Percentiles rank a stretch among this genome's conserved stretches.
These are phyloP conservation scores for Stagonosporopsis tanaceti DNA, from an alignment of 2,329 filamentous ascomycete genomes.

Conservation along the genomic window DNA sequence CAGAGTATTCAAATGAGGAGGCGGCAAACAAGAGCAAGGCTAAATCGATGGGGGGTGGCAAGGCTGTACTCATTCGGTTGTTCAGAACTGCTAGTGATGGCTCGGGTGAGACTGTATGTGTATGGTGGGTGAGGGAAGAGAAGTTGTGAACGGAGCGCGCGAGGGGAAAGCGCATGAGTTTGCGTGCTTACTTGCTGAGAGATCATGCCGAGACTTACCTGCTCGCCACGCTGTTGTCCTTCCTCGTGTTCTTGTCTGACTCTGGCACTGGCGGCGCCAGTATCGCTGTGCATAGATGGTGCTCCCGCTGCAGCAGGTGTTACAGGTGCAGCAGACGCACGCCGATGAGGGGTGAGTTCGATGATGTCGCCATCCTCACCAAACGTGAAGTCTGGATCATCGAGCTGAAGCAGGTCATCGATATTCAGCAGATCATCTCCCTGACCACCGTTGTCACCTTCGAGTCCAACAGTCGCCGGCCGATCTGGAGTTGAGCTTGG, in stretches of 20 bases:
- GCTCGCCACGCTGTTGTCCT: slow-evolving; percentile 39
- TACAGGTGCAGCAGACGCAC: slow-evolving; percentile 18
- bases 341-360: slow-evolving; percentile 49
- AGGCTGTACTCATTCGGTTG: neutral
- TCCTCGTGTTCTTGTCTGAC: slow-evolving; percentile 56
- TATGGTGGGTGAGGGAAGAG: slow-evolving; percentile 2
- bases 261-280: slow-evolving; percentile 46
- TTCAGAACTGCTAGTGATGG: neutral
- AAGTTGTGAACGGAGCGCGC: neutral
- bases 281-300: slow-evolving; percentile 36
- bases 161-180: neutral
- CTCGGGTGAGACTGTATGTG: slow-evolving; percentile 13
- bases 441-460: slow-evolving; percentile 53
- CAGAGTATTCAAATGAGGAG: no score
- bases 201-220: slow-evolving; percentile 46
- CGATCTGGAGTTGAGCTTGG: slow-evolving; percentile 57
- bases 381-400: slow-evolving; percentile 66
- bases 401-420: slow-evolving; percentile 54
- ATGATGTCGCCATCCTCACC: slow-evolving; percentile 68
- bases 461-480: slow-evolving; percentile 50
- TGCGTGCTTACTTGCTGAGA: neutral
- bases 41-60: neutral
- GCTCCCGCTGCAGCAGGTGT: slow-evolving; percentile 25
- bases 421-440: slow-evolving; percentile 39
- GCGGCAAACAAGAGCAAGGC: neutral